A percentile compares a stretch with the other conserved stretches of the same genome.
Conservation (phyloP, 2,329 filamentous ascomycete genomes). For the Seiridium unicorne region DNA sequence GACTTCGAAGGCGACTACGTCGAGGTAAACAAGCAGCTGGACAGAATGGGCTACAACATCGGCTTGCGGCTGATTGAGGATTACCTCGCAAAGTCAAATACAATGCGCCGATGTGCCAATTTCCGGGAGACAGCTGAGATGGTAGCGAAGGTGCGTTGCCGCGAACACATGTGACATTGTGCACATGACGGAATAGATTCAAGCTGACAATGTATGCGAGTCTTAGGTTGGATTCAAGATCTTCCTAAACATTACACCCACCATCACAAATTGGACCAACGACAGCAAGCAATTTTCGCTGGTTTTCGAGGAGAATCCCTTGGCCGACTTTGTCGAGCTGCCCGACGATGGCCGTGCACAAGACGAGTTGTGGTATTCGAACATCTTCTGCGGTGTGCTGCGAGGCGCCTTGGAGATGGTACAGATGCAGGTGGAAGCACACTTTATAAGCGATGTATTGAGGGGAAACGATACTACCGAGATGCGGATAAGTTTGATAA, state of each 20-base stretch:
- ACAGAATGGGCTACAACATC: conserved; percentile 99
- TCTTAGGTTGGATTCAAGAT: conserved; percentile 94
- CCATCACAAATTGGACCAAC: conserved; percentile 90
- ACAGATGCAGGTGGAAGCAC: conserved; percentile 97
- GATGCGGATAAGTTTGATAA: conserved; percentile 88
- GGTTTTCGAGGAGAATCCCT: conserved; percentile 93
- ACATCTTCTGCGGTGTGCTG: conserved; percentile 91
- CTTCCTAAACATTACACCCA: conserved; percentile 94
- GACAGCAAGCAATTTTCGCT: conserved; percentile 97
- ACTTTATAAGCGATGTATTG: conserved; percentile 91
- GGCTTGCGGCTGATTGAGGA: conserved; percentile 94
- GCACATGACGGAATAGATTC: neutral
- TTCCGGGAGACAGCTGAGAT: conserved; percentile 96
- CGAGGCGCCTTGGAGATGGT: conserved; percentile 96
- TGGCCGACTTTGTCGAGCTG: conserved; percentile 96
- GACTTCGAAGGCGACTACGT: conserved; percentile 93
- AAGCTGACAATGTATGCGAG: neutral
- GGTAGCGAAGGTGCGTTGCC: conserved; percentile 73
- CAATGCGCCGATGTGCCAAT: conserved; percentile 83
- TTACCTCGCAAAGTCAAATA: conserved; percentile 93
- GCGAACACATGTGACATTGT: neutral
- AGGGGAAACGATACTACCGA: conserved; percentile 95
- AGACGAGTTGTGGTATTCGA: conserved; percentile 97
- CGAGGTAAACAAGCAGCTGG: conserved; percentile 95
- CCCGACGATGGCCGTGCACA: conserved; percentile 94